phyloP scores from a whole-genome alignment of 305 asterid species.

The Fraxinus ornus region DNA sequence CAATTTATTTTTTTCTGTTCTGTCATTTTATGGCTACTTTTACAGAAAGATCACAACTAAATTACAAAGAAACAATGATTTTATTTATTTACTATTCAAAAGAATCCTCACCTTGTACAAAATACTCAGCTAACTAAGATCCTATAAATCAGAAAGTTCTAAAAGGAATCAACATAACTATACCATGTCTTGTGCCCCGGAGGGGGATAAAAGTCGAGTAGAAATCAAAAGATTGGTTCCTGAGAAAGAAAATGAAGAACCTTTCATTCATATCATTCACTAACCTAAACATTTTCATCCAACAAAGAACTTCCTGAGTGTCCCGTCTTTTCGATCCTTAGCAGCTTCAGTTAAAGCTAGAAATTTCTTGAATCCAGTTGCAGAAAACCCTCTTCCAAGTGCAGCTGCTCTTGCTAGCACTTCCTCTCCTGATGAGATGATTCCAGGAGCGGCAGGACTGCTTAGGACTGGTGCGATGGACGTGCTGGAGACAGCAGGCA shows the following conservation, averaged over 20 bases:
- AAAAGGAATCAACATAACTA: neutral
- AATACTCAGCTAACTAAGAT: neutral
- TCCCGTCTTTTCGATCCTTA: conserved; percentile 89
- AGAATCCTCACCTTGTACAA: neutral
- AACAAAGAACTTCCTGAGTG: conserved; percentile 82
- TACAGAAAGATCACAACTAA: neutral
- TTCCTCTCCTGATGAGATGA: conserved; percentile 76
- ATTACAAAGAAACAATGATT: neutral
- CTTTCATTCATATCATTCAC: neutral
- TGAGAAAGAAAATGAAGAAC: neutral
- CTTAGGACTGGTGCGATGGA: conserved; percentile 30
- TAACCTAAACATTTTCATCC: conserved; percentile 34
- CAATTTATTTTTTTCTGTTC: neutral
- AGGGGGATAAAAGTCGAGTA: neutral
- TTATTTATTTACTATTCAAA: neutral
- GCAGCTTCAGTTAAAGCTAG: conserved; percentile 89
- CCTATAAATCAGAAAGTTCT: neutral
- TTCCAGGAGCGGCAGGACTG: conserved; percentile 47
- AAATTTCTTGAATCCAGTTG: conserved; percentile 85
- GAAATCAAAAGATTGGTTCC: neutral
- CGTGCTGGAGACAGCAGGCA: conserved; percentile 39
- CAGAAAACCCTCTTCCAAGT: conserved; percentile 94
- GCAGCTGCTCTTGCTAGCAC: conserved; percentile 96
- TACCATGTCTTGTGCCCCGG: neutral
- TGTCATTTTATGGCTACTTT: neutral